These are phyloP conservation scores for Diaporthe sp. DNA, from an alignment of 2,329 filamentous ascomycete species.

Conservation along the genomic window DNA sequence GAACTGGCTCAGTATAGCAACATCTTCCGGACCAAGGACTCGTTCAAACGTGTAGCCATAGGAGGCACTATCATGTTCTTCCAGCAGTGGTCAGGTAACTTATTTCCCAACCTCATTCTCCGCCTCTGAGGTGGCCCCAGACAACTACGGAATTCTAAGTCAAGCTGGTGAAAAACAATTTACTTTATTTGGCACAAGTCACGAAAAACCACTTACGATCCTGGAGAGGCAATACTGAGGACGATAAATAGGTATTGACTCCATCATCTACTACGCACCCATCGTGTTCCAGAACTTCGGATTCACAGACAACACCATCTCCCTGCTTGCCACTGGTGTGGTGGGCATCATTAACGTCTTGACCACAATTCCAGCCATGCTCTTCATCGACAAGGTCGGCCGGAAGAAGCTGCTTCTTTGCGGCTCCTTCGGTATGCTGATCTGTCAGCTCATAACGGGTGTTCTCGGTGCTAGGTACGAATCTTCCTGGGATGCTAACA, in stretches of 20 bases:
- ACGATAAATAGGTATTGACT: conserved; percentile 56
- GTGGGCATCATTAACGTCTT: conserved; percentile 63
- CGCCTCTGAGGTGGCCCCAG: background rate
- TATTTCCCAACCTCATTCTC: background rate
- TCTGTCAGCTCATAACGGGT: conserved; percentile 39
- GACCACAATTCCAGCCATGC: conserved; percentile 41
- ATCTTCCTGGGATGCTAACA: background rate
- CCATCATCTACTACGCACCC: conserved; percentile 51
- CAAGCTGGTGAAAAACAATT: background rate
- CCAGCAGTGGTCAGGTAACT: conserved; percentile 19
- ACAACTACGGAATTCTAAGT: too few relatives aligned
- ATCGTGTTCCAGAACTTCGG: conserved; percentile 41
- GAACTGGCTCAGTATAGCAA: conserved; percentile 51
- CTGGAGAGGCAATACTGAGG: background rate
- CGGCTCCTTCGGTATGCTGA: conserved; percentile 33
- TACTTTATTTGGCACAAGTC: background rate
- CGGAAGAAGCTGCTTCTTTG: conserved; percentile 34
- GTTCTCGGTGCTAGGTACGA: conserved; percentile 38
- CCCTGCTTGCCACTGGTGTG: conserved; percentile 67
- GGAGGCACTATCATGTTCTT: conserved; percentile 39
- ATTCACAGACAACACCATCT: conserved; percentile 63
- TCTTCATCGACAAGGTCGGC: conserved; percentile 1
- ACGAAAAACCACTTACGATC: background rate
- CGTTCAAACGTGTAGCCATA: conserved; percentile 36
- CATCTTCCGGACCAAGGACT: conserved; percentile 36